Evolutionary conservation across 2,329 filamentous ascomycete species (phyloP).

Genomic region (Hypoxylon sp.): DNA sequence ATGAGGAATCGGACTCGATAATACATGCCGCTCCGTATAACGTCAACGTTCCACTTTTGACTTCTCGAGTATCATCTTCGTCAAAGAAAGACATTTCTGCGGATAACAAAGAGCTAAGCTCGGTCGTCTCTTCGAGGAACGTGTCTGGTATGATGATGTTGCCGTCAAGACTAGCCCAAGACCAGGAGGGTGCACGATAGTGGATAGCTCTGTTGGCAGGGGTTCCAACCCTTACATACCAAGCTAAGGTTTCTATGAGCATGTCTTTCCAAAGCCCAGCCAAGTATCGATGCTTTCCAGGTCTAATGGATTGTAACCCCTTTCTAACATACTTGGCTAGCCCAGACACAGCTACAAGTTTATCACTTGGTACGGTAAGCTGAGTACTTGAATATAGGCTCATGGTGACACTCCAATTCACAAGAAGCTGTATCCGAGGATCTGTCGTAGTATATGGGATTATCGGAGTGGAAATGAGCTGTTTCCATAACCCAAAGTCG

Average conservation of each 20-base stretch:
- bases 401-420: constrained; percentile 10
- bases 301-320: background rate
- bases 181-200: constrained; percentile 24
- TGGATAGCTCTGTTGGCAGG: background rate
- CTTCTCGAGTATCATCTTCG: constrained; percentile 20
- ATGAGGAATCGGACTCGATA: background rate
- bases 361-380: constrained; percentile 12
- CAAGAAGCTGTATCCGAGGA: background rate
- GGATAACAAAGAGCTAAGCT: constrained; percentile 11
- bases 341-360: constrained; percentile 22
- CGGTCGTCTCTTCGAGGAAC: constrained; percentile 4
- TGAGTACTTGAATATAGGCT: constrained; percentile 15
- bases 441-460: background rate
- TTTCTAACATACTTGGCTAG: constrained; percentile 20
- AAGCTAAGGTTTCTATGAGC: constrained; percentile 17
- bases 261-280: constrained; percentile 27
- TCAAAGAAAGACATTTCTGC: background rate
- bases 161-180: constrained; percentile 27
- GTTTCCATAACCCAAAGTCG: constrained; percentile 11
- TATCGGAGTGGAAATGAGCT: constrained; percentile 19
- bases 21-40: constrained; percentile 12
- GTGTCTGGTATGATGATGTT: constrained; percentile 8
- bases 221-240: constrained; percentile 17
- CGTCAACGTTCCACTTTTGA: background rate
- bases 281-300: constrained; percentile 3